These are phyloP conservation scores for Amphichorda felina DNA, from an alignment of 2,329 filamentous ascomycete genomes.

Conservation along the genomic window DNA sequence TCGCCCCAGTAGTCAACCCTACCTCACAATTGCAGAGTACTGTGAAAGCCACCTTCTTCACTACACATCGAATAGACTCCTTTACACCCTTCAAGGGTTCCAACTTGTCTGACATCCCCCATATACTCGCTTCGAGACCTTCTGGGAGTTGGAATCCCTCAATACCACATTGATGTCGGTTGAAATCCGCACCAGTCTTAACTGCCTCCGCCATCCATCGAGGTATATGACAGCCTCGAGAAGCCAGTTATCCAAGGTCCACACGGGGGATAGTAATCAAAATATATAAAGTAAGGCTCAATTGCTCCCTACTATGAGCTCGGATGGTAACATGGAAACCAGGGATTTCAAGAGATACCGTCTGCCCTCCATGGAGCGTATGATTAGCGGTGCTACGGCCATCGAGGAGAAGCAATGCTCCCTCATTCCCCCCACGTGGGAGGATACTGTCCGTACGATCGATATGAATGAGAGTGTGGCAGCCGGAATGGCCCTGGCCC, in stretches of 20 bases:
- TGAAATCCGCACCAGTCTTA: conserved; percentile 42
- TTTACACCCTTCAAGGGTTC: too few relatives aligned
- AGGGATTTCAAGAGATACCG: background rate
- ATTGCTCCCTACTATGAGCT: conserved; percentile 4
- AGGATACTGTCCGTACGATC: conserved; percentile 48
- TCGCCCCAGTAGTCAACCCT: too few relatives aligned
- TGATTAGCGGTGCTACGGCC: conserved; percentile 16
- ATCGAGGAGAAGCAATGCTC: conserved; percentile 18
- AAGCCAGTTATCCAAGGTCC: conserved; percentile 39
- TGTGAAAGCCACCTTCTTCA: too few relatives aligned
- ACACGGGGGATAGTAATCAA: conserved; percentile 44
- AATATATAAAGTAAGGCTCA: conserved; percentile 32
- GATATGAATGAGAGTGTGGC: conserved; percentile 56
- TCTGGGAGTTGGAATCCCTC: conserved; percentile 4
- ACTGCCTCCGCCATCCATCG: conserved; percentile 42
- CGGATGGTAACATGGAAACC: too few relatives aligned
- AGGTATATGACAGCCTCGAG: conserved; percentile 46
- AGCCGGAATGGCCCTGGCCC: conserved; percentile 60
- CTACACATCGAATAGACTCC: too few relatives aligned
- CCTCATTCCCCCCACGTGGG: conserved; percentile 40
- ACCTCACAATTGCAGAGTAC: too few relatives aligned
- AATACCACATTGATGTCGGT: conserved; percentile 45
- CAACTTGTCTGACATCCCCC: background rate
- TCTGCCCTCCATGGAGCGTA: conserved; percentile 29
- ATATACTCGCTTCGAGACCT: conserved; percentile 9